Base-by-base conservation (phyloP, 768 basidiomycete species). In the Suillus fuscotomentosus region DNA sequence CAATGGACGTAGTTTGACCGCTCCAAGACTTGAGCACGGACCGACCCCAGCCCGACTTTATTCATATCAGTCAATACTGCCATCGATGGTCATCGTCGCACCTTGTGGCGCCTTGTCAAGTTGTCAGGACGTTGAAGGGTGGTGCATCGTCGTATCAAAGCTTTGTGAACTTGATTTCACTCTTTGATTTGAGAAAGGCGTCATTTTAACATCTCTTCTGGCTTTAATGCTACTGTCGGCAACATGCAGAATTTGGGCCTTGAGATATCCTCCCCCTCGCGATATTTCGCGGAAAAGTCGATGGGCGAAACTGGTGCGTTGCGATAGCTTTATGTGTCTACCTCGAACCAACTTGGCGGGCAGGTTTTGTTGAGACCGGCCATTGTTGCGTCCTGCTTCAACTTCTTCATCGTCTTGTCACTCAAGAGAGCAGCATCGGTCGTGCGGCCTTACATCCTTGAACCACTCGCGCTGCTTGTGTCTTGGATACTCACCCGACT, bases 171-270 rank as follows among this genome's bases (percentile, higher is more conserved):
- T 94, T 72, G 95, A 96, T 73, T 67, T 88, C 10, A 92, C 94
- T 1, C 83, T 86, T 15, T 97, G 95, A 72, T 92, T 90, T 67
- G 90, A 96, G 69, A 88, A 94, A 67, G 89, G 86, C 15, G 71
- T 89, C 50, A 39, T 95, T 0, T 74, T 94, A 1, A 81, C 91
- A 0, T 65, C 78, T 5, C 70, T 89, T 0, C 78, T 90, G 60
- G 78, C 78, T 2, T 43, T 80, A 9, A 71, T 89, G 60, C 60
- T 86, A 38, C 38, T 87, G 61, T 65, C 80, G 8, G 76, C 80
- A 5, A 70, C 83, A n/a, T 60, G 78, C 48, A 79, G 79, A 38
- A 76, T 81, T 24, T 73, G 75, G 38, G 13, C 69, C 81, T 24
- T 70, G 71, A 64, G 56, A 50, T 71, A 43, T 60, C 66, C 11